Evolutionary conservation across 768 basidiomycete genomes (phyloP).

Genomic region (Glaciozyma martinii): DNA sequence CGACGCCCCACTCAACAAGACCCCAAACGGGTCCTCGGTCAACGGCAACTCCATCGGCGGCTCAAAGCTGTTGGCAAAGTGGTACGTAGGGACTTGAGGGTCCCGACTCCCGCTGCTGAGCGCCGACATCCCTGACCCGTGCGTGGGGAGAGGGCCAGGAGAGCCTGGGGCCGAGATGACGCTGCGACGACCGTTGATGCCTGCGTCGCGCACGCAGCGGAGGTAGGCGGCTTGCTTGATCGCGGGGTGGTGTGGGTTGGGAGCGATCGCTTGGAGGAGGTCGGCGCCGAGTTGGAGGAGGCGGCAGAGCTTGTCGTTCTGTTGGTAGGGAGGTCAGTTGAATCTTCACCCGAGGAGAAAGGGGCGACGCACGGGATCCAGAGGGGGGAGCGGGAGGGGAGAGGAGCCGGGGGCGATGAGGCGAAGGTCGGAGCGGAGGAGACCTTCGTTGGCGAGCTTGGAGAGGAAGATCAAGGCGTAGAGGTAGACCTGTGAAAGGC

Average conservation of each 20-base stretch:
- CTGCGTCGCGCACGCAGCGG: conserved; percentile 28
- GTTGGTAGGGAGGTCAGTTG: no score
- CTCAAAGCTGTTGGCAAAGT: background rate
- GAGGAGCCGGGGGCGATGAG: conserved; percentile 8
- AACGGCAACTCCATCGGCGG: background rate
- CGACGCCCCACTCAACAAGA: conserved; percentile 10
- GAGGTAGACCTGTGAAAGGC: background rate
- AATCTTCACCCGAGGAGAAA: no score
- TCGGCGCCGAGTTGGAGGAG: conserved; percentile 29
- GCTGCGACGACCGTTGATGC: conserved; percentile 15
- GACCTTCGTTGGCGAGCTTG: conserved; percentile 27
- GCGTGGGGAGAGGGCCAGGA: background rate
- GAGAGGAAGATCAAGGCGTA: conserved; percentile 27
- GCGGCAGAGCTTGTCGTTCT: conserved; percentile 24
- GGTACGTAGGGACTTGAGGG: background rate
- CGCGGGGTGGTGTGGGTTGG: conserved; percentile 20
- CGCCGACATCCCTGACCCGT: background rate
- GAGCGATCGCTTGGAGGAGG: conserved; percentile 28
- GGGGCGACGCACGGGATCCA: no score
- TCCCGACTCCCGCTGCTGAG: background rate
- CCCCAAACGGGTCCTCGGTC: conserved; percentile 18
- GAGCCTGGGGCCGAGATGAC: background rate
- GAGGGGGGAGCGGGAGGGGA: conserved; percentile 5
- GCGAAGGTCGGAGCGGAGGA: conserved; percentile 23
- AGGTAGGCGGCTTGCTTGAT: conserved; percentile 27